Base-by-base conservation (phyloP, 1,284 basidiomycete species). In the Vanrija sp. region DNA sequence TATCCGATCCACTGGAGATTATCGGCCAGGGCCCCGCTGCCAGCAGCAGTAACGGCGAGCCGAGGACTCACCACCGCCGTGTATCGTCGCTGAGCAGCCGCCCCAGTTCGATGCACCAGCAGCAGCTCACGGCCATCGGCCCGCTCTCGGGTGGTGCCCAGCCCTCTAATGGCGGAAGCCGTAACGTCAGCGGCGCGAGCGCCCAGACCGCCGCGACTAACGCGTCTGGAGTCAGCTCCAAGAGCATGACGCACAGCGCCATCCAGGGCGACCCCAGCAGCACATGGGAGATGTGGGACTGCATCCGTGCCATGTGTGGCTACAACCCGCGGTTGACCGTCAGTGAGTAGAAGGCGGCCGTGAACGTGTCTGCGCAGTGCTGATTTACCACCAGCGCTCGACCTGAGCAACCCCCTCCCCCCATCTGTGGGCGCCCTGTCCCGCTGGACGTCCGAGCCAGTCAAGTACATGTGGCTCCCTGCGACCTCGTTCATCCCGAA, bases 241-340 rank as follows among this genome's bases (percentile, higher is more conserved):
- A 53, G 60, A 54, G 12, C n/a, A 62, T 58, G 19, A 61, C 59
- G 10, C 55, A 57, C 47, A 47, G 43, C 7, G 52, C 53, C 5
- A 57, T 59, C 6, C 50, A 57, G 82, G 80, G 80, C 7, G 87
- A 91, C 62, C 81, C 89, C 21, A 87, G 88, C 68, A 85, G 85
- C 6, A 91, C 89, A 1, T 99, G 95, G 94, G 94, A 98, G 73
- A 92, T 93, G 82, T 99, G 96, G 96, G 94, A 98, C 74, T 83
- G 86, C 46, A 89, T 98, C 57, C 82, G 93, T 55, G 86, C 86
- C 3, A 81, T 97, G 18, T 98, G 95, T 75, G 86, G 86, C 50
- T 95, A 94, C 74, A 87, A 87, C 72, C 82, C 85, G 6, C 83
- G 94, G 18, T 74, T 98, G 47, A 86, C 86, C 2, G 74, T 95